phyloP scores from a whole-genome alignment of 2,329 filamentous ascomycete genomes.

The Aspergillus candidus region DNA sequence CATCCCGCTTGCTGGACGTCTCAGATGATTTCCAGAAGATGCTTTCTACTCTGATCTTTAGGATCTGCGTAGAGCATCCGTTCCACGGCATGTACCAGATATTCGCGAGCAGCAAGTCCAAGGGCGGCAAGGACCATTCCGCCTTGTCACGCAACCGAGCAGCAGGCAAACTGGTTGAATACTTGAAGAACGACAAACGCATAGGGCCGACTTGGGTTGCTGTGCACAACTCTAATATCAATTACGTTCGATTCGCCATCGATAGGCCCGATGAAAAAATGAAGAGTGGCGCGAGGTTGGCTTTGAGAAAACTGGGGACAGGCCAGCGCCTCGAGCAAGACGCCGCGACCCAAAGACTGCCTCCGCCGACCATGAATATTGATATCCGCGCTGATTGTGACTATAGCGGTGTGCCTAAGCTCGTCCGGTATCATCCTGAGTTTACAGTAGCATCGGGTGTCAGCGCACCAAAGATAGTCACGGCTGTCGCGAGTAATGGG shows the following conservation, averaged over 20 bases:
- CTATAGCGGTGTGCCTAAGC: constrained; percentile 70
- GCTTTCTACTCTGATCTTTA: constrained; percentile 66
- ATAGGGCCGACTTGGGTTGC: constrained; percentile 59
- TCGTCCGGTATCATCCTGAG: constrained; percentile 63
- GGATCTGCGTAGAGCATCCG: constrained; percentile 86
- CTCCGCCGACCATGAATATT: constrained; percentile 84
- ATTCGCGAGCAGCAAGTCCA: constrained; percentile 70
- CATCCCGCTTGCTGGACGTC: constrained; percentile 77
- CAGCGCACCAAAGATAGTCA: constrained; percentile 90
- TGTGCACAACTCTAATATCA: constrained; percentile 67
- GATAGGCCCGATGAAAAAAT: constrained; percentile 52
- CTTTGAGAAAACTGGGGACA: constrained; percentile 57
- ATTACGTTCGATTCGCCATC: constrained; percentile 48
- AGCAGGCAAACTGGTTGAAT: constrained; percentile 61
- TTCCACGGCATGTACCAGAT: constrained; percentile 98
- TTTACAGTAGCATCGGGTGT: constrained; percentile 86
- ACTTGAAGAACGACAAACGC: constrained; percentile 50
- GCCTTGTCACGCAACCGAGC: constrained; percentile 68
- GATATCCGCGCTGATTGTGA: constrained; percentile 65
- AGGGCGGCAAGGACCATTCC: constrained; percentile 63
- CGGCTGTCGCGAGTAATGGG: constrained; percentile 71
- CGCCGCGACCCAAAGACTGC: constrained; percentile 62
- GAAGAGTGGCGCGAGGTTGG: constrained; percentile 60
- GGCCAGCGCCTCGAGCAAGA: constrained; percentile 59
- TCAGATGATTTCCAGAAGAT: constrained; percentile 67